Conservation (phyloP, 163 green algal species). For the Coccomyxa subellipsoidea region DNA sequence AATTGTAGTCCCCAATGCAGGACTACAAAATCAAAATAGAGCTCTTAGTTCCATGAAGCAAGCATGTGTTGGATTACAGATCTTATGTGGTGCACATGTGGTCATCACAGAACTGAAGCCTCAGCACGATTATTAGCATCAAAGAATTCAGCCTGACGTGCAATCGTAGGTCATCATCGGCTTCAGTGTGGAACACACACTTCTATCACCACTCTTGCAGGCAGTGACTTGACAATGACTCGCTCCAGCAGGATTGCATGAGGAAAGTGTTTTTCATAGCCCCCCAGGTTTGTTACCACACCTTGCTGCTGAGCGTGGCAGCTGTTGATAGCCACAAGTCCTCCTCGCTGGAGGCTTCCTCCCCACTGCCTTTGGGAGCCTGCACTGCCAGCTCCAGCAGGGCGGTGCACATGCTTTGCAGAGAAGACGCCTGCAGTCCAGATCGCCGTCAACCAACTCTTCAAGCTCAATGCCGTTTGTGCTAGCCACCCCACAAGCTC, state of each 20-base stretch:
- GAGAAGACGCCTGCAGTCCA: background rate
- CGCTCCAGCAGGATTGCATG: no score
- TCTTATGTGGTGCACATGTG: no score
- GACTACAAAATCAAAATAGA: no score
- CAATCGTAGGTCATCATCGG: constrained; percentile 67
- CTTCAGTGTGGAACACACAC: background rate
- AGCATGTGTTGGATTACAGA: no score
- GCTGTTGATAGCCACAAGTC: background rate
- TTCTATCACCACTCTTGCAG: no score
- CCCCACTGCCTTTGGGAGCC: background rate
- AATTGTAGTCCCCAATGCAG: background rate
- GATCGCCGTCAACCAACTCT: background rate
- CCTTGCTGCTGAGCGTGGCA: background rate
- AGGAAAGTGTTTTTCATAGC: no score
- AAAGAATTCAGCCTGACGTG: constrained; percentile 76
- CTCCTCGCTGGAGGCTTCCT: no score
- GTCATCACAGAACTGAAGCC: background rate
- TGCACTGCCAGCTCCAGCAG: background rate
- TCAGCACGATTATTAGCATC: constrained; percentile 9
- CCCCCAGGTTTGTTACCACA: background rate
- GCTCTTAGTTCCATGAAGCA: no score
- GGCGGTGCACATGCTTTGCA: background rate
- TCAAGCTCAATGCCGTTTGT: no score
- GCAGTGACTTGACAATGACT: no score
- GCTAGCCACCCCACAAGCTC: no score